Base-by-base conservation (phyloP, 371 early-diverging fungal genomes). In the Mucor velutinosus region DNA sequence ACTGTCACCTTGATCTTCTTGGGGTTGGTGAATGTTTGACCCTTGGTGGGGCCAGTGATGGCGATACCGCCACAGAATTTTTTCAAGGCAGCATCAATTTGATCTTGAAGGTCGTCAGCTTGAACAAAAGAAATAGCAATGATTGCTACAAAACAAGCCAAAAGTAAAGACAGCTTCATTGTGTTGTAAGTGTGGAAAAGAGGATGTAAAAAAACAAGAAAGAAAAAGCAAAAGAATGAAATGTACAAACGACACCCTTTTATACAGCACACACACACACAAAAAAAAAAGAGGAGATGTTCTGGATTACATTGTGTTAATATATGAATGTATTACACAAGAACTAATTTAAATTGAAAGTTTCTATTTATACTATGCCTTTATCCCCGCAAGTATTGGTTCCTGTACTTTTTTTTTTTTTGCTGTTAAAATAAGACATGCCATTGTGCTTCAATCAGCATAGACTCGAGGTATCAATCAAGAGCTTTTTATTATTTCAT, bases 51-150 rank as follows among this genome's bases (percentile, higher is more conserved):
- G 12, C 64, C 76, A 60, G 77, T 65, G 47, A 83, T 14, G 27
- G 51, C 29, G 35, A 67, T 77, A 73, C 83, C 83, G 53, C 76
- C 66, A 67, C 83, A 83, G 67, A 79, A 83, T 62, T 83, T 83
- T 70, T 83, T 77, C 21, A 61, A 55, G n/a, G 83, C 83, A 32
- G 55, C 43, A 56, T 78, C 78, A 41, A 82, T 77, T 64, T 82
- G 66, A 56, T 82, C 83, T 64, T 78, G 74, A 45, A 82, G 70
- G 19, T 33, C 45, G 56, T 72, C 79, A 57, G 80, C 83, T 29
- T 67, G 72, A 59, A 78, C 76, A 56, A 77, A 61, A 53, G 73
- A 60, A 33, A 71, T 49, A n/a, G 78, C 73, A 64, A 76, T 53
- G 49, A 75, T 19, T 21, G 73, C 75, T 33, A 73, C 27, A 25